Conservation (phyloP, 768 basidiomycete species). For the Suillus sp. region DNA sequence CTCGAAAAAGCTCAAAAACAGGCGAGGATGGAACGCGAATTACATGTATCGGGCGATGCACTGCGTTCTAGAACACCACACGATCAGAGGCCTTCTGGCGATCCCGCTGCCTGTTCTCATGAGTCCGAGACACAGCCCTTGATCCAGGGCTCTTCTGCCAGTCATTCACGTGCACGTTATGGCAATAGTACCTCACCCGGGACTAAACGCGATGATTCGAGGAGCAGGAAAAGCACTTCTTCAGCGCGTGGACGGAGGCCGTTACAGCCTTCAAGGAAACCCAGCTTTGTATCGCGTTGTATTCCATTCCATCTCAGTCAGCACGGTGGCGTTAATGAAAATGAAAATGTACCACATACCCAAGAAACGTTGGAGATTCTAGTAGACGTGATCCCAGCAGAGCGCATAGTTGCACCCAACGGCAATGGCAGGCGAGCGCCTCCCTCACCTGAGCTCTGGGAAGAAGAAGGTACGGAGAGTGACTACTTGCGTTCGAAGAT, state of each 20-base stretch:
- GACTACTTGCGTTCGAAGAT: conserved; percentile 83
- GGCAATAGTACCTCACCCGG: conserved; percentile 16
- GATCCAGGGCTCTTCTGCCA: conserved; percentile 10
- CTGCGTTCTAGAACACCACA: background rate
- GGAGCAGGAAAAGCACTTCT: conserved; percentile 31
- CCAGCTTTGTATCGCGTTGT: conserved; percentile 38
- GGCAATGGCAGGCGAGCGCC: conserved; percentile 23
- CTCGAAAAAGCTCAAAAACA: conserved; percentile 46
- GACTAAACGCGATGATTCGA: conserved; percentile 25
- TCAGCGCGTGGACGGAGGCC: conserved; percentile 17
- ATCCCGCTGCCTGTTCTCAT: background rate
- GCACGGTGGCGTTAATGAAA: conserved; percentile 15
- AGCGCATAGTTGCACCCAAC: conserved; percentile 27
- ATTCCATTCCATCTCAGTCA: conserved; percentile 31
- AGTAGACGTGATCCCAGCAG: conserved; percentile 45
- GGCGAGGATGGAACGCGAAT: conserved; percentile 18
- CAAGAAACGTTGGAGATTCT: conserved; percentile 28
- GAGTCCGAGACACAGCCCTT: conserved; percentile 32
- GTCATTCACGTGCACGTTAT: conserved; percentile 19
- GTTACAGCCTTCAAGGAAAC: conserved; percentile 27
- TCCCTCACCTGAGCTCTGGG: conserved; percentile 21
- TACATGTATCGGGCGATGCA: background rate
- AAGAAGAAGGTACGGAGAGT: conserved; percentile 53
- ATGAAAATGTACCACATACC: conserved; percentile 11
- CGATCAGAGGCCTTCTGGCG: background rate